These are phyloP conservation scores for Nadsonia commutata DNA, from an alignment of 1,139 yeast species.

Conservation along the genomic window DNA sequence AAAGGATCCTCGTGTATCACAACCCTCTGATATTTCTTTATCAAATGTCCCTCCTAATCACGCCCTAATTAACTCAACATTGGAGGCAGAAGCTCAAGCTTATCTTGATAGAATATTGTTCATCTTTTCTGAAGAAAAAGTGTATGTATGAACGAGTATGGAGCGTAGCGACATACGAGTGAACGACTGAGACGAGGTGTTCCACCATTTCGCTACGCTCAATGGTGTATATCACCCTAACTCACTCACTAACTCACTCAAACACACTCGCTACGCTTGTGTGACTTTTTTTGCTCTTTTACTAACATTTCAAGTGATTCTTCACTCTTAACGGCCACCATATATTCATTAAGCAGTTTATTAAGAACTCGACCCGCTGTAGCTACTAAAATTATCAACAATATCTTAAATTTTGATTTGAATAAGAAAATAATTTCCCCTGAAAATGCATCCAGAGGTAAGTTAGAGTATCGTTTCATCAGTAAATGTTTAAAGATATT, in stretches of 20 bases:
- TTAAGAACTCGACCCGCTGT: constrained; percentile 21
- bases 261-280: too few relatives aligned
- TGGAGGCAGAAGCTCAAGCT: constrained; percentile 62
- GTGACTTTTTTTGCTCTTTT: too few relatives aligned
- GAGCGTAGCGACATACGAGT: too few relatives aligned
- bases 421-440: constrained; percentile 12
- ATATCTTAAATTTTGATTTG: constrained; percentile 22
- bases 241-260: too few relatives aligned
- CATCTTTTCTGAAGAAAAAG: constrained; percentile 38
- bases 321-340: constrained; percentile 20
- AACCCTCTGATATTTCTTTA: constrained; percentile 36
- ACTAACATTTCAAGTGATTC: not conserved
- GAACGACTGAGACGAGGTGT: too few relatives aligned
- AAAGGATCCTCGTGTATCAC: constrained; percentile 21
- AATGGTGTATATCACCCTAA: too few relatives aligned
- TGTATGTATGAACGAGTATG: too few relatives aligned
- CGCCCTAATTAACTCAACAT: constrained; percentile 41
- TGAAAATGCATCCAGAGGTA: constrained; percentile 12
- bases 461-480: constrained; percentile 21
- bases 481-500: constrained; percentile 25
- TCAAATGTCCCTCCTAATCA: constrained; percentile 49
- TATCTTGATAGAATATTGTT: constrained; percentile 51
- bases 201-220: too few relatives aligned
- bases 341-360: constrained; percentile 24
- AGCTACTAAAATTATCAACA: constrained; percentile 20